Percentiles rank a stretch among this genome's conserved stretches.
phyloP scores from a whole-genome alignment of 2,329 filamentous ascomycete species.

The Grosmannia clavigera region DNA sequence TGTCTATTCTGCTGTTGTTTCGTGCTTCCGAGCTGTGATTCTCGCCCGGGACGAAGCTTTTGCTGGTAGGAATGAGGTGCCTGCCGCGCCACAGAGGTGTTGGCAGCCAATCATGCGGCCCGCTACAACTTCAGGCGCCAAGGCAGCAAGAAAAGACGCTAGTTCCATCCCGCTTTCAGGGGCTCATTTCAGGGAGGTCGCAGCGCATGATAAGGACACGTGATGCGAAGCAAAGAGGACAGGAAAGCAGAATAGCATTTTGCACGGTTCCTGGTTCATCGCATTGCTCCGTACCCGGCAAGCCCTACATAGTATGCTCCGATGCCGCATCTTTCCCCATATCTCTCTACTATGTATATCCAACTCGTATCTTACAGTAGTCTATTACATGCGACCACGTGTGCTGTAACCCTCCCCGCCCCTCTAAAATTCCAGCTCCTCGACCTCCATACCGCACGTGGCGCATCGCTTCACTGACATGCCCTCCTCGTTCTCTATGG shows the following conservation, averaged over 20 bases:
- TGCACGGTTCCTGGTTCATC: not conserved
- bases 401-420: not conserved
- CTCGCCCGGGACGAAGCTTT: not conserved
- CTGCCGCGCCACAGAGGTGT: not conserved
- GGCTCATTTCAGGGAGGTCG: conserved; percentile 9
- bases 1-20: not conserved
- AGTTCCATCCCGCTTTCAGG: conserved; percentile 4
- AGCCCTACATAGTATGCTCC: too few relatives aligned
- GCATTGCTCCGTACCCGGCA: too few relatives aligned
- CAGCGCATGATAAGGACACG: conserved; percentile 1
- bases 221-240: not conserved
- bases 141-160: conserved; percentile 21
- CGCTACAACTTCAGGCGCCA: conserved; percentile 18
- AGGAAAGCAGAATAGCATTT: not conserved
- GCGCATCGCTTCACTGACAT: conserved; percentile 71
- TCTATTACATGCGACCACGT: not conserved
- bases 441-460: conserved; percentile 66
- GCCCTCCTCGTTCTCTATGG: conserved; percentile 57
- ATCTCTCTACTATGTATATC: too few relatives aligned
- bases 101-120: conserved; percentile 17
- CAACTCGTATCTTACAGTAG: too few relatives aligned
- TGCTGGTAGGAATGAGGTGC: not conserved
- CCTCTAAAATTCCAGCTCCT: conserved; percentile 53
- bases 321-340: not conserved
- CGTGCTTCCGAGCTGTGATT: not conserved